Percentiles rank a stretch among this genome's conserved stretches.
phyloP scores from a whole-genome alignment of 2,329 filamentous ascomycete species.

The Lasiodiplodia gonubiensis region DNA sequence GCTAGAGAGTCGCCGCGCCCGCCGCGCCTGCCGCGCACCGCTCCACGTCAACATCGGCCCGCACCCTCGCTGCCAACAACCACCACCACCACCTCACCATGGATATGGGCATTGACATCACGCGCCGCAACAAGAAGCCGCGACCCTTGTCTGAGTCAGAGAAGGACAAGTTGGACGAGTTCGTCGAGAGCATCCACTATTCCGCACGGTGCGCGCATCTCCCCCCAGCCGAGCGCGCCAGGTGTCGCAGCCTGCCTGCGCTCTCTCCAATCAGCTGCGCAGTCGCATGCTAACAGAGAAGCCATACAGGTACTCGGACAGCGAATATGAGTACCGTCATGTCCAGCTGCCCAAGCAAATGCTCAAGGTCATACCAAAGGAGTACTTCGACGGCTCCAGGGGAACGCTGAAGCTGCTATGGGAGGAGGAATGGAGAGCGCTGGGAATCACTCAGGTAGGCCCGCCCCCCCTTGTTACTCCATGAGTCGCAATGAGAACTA shows the following conservation, averaged over 20 bases:
- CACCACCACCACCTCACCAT: slow-evolving; percentile 14
- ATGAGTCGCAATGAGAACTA: slow-evolving; percentile 18
- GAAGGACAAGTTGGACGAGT: slow-evolving; percentile 85
- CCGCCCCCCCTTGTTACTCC: neutral
- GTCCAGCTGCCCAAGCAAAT: slow-evolving; percentile 97
- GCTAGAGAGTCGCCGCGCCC: slow-evolving; percentile 15
- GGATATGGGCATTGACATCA: slow-evolving; percentile 73
- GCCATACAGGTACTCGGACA: slow-evolving; percentile 80
- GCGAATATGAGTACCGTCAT: slow-evolving; percentile 94
- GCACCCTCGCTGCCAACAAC: slow-evolving; percentile 19
- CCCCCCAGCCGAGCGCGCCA: neutral
- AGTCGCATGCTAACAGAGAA: slow-evolving; percentile 29
- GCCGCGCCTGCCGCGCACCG: slow-evolving; percentile 1
- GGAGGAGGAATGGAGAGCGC: slow-evolving; percentile 97
- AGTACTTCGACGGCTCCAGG: slow-evolving; percentile 87
- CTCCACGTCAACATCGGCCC: slow-evolving; percentile 8
- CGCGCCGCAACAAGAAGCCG: slow-evolving; percentile 84
- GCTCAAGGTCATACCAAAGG: slow-evolving; percentile 94
- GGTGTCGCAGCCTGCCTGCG: slow-evolving; percentile 19
- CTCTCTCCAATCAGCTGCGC: neutral
- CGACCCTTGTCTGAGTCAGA: slow-evolving; percentile 81
- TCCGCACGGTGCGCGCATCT: slow-evolving; percentile 72
- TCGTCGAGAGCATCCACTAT: slow-evolving; percentile 92
- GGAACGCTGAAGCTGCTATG: slow-evolving; percentile 94
- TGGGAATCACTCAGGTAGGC: slow-evolving; percentile 92